These are phyloP conservation scores for Pelargonium australe DNA, from an alignment of 441 rosid species.

Conservation along the genomic window DNA sequence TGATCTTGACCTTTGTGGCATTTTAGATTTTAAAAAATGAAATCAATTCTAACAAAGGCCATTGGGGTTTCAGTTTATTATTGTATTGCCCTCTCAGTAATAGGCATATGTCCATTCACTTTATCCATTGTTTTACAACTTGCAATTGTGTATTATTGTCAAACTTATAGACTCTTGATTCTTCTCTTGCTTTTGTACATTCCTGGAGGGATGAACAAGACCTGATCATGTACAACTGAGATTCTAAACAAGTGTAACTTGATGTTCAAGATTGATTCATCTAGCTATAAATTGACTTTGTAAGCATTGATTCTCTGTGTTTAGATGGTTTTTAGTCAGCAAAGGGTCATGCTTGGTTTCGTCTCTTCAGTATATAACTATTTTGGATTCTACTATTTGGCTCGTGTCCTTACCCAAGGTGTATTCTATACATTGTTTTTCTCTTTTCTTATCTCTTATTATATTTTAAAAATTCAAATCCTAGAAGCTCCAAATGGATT, in stretches of 20 bases:
- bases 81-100: conserved; percentile 9
- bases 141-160: neutral
- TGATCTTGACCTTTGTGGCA: conserved; percentile 9
- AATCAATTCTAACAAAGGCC: neutral
- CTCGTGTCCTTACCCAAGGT: no score
- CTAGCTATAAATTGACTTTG: no score
- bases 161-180: conserved; percentile 1
- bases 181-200: conserved; percentile 1
- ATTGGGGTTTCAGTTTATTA: neutral
- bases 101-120: neutral
- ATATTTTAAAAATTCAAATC: neutral
- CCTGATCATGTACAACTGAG: conserved; percentile 4
- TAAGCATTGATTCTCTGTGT: no score
- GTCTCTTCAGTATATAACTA: no score
- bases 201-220: neutral
- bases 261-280: no score
- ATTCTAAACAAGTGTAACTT: neutral
- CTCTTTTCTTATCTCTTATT: no score
- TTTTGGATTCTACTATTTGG: no score
- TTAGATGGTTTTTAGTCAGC: no score
- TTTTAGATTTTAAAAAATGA: conserved; percentile 2
- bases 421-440: no score
- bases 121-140: conserved; percentile 4
- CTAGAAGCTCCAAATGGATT: conserved; percentile 4
- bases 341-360: no score